Evolutionary conservation across 2,329 filamentous ascomycete species (phyloP).

Genomic region (Diplodia sapinea): DNA sequence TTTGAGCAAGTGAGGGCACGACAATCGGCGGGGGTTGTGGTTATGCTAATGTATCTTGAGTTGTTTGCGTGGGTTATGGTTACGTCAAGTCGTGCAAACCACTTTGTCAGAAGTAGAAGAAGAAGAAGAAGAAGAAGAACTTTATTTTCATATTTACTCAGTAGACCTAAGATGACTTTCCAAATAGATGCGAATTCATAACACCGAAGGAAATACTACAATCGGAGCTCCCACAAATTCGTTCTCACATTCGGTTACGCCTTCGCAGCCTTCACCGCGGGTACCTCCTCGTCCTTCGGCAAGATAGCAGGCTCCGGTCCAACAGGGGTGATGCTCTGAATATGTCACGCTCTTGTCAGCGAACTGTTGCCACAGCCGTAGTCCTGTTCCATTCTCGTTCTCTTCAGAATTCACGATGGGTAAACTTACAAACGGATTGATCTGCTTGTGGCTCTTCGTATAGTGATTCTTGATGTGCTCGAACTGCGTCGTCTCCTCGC

Average conservation of each 20-base stretch:
- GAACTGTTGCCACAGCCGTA: neutral
- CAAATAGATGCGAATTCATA: neutral
- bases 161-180: neutral
- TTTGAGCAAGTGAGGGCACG: no score
- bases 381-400: neutral
- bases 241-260: neutral
- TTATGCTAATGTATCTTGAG: no score
- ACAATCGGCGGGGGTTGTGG: no score
- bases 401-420: conserved; percentile 34
- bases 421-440: conserved; percentile 58
- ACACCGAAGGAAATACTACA: neutral
- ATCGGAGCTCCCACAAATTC: neutral
- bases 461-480: conserved; percentile 91
- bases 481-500: conserved; percentile 82
- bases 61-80: no score
- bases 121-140: no score
- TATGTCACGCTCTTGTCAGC: neutral
- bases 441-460: conserved; percentile 69
- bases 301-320: conserved; percentile 85
- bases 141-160: no score
- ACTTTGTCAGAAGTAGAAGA: no score
- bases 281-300: conserved; percentile 77
- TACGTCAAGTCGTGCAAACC: no score
- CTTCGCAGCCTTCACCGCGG: conserved; percentile 53
- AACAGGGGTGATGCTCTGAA: conserved; percentile 75